Evolutionary conservation across 1,284 basidiomycete genomes (phyloP).

Genomic region (Schizophyllum commune): DNA sequence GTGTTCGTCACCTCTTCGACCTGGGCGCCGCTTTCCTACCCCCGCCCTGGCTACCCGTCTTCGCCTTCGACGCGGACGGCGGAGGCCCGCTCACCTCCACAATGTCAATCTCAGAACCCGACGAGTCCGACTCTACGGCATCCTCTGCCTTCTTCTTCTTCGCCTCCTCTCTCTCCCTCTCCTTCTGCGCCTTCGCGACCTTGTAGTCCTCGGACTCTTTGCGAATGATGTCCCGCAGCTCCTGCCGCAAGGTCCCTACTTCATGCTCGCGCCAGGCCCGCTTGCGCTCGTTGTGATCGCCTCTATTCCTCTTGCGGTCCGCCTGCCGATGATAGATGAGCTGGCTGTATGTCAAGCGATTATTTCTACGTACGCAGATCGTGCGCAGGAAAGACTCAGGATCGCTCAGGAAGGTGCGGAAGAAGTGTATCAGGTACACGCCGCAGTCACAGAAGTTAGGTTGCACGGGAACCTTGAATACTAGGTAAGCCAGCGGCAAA

Average conservation of each 20-base stretch:
- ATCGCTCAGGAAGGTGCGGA: slow-evolving; percentile 59
- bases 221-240: slow-evolving; percentile 24
- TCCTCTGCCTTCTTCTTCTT: slow-evolving; percentile 21
- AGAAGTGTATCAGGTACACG: slow-evolving; percentile 75
- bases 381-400: slow-evolving; percentile 36
- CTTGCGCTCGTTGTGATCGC: slow-evolving; percentile 26
- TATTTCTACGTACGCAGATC: slow-evolving; percentile 35
- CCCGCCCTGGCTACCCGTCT: slow-evolving; percentile 1
- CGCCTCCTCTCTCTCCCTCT: slow-evolving; percentile 18
- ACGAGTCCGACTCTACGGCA: slow-evolving; percentile 26
- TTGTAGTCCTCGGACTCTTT: slow-evolving; percentile 32
- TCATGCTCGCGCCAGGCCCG: slow-evolving; percentile 41
- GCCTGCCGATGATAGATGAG: slow-evolving; percentile 2
- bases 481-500: slow-evolving; percentile 1
- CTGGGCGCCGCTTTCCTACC: neutral
- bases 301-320: slow-evolving; percentile 23
- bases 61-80: neutral
- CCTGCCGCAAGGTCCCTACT: slow-evolving; percentile 30
- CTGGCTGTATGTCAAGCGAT: neutral
- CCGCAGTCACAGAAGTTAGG: slow-evolving; percentile 86
- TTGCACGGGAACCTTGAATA: slow-evolving; percentile 63
- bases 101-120: slow-evolving; percentile 40
- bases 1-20: too few species aligned
- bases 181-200: slow-evolving; percentile 16
- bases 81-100: slow-evolving; percentile 19